These are phyloP conservation scores for Rhodomyrtus psidioides DNA, from an alignment of 441 rosid species.

Conservation along the genomic window DNA sequence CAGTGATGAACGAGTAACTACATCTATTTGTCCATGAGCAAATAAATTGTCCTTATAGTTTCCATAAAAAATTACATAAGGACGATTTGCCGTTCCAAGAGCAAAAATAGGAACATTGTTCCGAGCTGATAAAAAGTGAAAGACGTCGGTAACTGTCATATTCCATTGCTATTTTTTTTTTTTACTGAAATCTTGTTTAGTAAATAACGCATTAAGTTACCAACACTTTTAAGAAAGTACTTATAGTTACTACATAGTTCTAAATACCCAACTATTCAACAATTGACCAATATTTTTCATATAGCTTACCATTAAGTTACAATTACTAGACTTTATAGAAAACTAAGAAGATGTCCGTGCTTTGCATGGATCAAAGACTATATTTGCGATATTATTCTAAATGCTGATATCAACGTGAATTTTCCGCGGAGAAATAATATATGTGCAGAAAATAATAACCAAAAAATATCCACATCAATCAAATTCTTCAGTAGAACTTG, in stretches of 20 bases:
- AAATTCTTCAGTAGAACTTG: not conserved
- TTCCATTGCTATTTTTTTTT: no score
- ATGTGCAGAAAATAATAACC: not conserved
- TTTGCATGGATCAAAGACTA: no score
- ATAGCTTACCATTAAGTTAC: not conserved
- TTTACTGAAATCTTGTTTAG: not conserved
- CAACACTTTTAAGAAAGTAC: not conserved
- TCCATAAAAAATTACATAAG: no score
- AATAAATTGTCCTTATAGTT: not conserved
- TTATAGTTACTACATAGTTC: no score
- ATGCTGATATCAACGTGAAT: no score
- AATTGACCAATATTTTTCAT: no score
- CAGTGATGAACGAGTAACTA: not conserved
- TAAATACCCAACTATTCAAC: not conserved
- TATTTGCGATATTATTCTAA: no score
- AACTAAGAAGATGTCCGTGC: no score
- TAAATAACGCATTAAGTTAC: not conserved
- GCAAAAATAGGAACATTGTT: not conserved
- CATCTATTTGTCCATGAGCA: not conserved
- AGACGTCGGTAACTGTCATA: not conserved
- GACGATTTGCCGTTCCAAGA: not conserved
- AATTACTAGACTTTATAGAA: no score
- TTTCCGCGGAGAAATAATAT: no score
- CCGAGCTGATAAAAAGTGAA: not conserved
- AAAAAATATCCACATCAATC: not conserved